These are phyloP conservation scores for Typha latifolia DNA, from an alignment of 176 grass and related monocot species.

Conservation along the genomic window DNA sequence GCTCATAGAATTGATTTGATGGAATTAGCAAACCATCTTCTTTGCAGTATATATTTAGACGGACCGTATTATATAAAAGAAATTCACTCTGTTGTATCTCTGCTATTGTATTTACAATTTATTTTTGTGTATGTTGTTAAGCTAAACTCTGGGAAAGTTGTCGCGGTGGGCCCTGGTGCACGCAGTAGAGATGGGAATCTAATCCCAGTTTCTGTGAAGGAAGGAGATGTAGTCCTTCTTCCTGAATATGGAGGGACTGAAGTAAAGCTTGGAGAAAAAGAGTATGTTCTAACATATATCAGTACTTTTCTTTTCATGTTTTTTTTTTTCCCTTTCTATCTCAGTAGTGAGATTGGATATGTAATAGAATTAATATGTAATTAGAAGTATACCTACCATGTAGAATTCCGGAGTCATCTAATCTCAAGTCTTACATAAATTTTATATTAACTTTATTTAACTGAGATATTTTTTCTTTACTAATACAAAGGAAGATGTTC, in stretches of 20 bases:
- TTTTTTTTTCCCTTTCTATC: not conserved
- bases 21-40: not conserved
- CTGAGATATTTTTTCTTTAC: too few relatives aligned
- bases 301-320: not conserved
- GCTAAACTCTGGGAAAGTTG: conserved; percentile 79
- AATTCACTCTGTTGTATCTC: not conserved
- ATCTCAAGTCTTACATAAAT: too few relatives aligned
- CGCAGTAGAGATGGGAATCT: conserved; percentile 65
- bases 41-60: not conserved
- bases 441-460: too few relatives aligned
- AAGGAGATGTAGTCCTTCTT: conserved; percentile 81
- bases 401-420: too few relatives aligned
- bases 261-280: conserved; percentile 86
- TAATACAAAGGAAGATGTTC: too few relatives aligned
- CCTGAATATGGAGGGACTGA: conserved; percentile 89
- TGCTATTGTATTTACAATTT: not conserved
- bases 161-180: conserved; percentile 76
- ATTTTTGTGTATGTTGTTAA: conserved; percentile 19
- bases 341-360: not conserved
- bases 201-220: conserved; percentile 69
- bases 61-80: not conserved
- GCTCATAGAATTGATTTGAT: too few relatives aligned
- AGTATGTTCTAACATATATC: conserved; percentile 34
- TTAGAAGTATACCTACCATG: too few relatives aligned
- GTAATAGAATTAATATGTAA: not conserved